These are phyloP conservation scores for Lactarius pseudohatsudake DNA, from an alignment of 768 basidiomycete species.

Conservation along the genomic window DNA sequence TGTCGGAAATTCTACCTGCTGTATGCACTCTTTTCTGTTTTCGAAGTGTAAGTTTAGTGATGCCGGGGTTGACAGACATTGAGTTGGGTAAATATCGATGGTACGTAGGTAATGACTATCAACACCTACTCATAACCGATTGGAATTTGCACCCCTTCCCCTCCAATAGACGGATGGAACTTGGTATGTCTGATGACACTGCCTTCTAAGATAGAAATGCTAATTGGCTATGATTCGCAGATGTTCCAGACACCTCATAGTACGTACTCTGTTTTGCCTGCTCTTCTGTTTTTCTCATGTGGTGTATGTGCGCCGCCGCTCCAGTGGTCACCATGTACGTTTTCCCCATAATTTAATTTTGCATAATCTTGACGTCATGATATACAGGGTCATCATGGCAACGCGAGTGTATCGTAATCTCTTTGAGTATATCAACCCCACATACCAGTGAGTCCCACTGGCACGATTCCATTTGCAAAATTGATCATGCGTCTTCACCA, in stretches of 20 bases:
- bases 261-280: neutral
- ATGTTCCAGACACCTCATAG: slow-evolving; percentile 18
- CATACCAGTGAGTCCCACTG: neutral
- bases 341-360: neutral
- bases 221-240: neutral
- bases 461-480: neutral
- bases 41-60: neutral
- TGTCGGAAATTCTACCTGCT: slow-evolving; percentile 7
- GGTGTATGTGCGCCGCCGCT: neutral
- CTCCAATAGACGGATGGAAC: slow-evolving; percentile 14
- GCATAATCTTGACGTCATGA: neutral
- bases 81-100: slow-evolving; percentile 9
- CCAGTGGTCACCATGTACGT: slow-evolving; percentile 19
- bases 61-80: neutral
- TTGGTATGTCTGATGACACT: slow-evolving; percentile 2
- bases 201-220: neutral
- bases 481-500: neutral
- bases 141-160: neutral
- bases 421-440: slow-evolving; percentile 14
- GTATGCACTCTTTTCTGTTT: neutral
- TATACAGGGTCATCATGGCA: slow-evolving; percentile 8
- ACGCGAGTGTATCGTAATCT: slow-evolving; percentile 20
- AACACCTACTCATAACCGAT: neutral
- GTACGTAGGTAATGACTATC: neutral
- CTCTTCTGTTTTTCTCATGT: slow-evolving; percentile 1